A percentile compares a stretch with the other conserved stretches of the same genome.
phyloP scores from a whole-genome alignment of 306 rosid species.

The Nissolia schottii region DNA sequence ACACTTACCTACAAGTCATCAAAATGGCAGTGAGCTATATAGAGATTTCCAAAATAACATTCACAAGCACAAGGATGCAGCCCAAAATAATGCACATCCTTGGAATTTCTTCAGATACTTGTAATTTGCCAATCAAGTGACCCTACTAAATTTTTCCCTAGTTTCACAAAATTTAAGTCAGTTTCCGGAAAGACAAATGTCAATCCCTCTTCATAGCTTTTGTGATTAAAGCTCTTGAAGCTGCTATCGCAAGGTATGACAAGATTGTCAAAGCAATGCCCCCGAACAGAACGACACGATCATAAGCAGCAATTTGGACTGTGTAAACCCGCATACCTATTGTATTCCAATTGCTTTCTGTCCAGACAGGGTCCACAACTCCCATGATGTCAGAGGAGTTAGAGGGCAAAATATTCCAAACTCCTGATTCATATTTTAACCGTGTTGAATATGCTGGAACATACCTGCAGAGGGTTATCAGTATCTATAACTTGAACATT shows the following conservation, averaged over 20 bases:
- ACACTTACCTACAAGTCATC: conserved; percentile 8
- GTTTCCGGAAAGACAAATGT: not conserved
- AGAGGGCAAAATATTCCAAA: conserved; percentile 70
- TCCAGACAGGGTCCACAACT: conserved; percentile 75
- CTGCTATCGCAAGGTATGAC: conserved; percentile 58
- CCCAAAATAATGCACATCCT: conserved; percentile 42
- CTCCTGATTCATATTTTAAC: conserved; percentile 60
- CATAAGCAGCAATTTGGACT: conserved; percentile 53
- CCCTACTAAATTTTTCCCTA: conserved; percentile 16
- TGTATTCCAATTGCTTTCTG: conserved; percentile 91
- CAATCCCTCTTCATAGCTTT: conserved; percentile 78
- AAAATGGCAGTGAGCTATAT: not conserved
- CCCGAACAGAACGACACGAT: conserved; percentile 58
- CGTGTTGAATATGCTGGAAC: conserved; percentile 94
- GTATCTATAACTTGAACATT: not conserved
- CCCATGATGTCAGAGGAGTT: conserved; percentile 76
- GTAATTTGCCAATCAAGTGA: conserved; percentile 15
- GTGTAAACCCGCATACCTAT: conserved; percentile 72
- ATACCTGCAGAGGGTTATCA: conserved; percentile 49
- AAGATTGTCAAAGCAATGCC: conserved; percentile 62
- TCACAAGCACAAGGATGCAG: conserved; percentile 39
- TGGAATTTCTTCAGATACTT: conserved; percentile 18
- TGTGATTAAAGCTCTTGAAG: conserved; percentile 44
- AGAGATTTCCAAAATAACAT: not conserved
- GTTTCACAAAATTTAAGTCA: conserved; percentile 26